Percentiles rank a stretch among this genome's conserved stretches.
Conservation (phyloP, 2,329 filamentous ascomycete genomes). For the Talaromyces verruculosus region DNA sequence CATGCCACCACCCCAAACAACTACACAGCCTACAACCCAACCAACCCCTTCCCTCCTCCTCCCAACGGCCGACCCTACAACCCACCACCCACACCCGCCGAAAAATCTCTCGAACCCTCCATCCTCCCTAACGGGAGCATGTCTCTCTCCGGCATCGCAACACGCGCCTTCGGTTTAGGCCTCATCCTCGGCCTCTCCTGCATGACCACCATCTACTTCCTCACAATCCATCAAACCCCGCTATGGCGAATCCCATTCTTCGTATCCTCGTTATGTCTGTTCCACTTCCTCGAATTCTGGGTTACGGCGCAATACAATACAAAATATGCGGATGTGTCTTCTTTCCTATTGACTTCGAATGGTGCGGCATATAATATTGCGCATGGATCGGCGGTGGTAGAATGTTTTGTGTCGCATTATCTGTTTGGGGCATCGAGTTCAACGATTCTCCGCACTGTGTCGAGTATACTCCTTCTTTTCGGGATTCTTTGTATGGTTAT, state of each 20-base stretch:
- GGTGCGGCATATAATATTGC: constrained; percentile 82
- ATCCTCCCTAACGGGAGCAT: constrained; percentile 42
- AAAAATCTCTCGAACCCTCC: constrained; percentile 28
- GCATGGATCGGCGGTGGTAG: constrained; percentile 70
- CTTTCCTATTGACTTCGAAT: constrained; percentile 83
- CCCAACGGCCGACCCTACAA: neutral
- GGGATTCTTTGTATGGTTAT: constrained; percentile 65
- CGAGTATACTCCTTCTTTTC: constrained; percentile 42
- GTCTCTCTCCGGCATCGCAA: constrained; percentile 47
- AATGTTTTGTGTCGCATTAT: constrained; percentile 58
- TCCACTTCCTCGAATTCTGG: constrained; percentile 97
- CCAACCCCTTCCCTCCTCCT: neutral
- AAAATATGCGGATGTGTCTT: constrained; percentile 65
- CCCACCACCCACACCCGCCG: neutral
- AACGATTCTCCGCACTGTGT: constrained; percentile 38
- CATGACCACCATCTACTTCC: constrained; percentile 32
- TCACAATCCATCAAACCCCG: constrained; percentile 32
- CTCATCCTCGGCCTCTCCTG: constrained; percentile 39
- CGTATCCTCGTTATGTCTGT: constrained; percentile 64
- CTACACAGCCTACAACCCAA: neutral
- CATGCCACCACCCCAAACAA: neutral
- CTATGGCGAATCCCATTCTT: constrained; percentile 61
- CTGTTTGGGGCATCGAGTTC: constrained; percentile 41
- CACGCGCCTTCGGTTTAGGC: constrained; percentile 48
- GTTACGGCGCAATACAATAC: constrained; percentile 85